Conservation (phyloP, 768 basidiomycete species). For the Lentinula sp. region DNA sequence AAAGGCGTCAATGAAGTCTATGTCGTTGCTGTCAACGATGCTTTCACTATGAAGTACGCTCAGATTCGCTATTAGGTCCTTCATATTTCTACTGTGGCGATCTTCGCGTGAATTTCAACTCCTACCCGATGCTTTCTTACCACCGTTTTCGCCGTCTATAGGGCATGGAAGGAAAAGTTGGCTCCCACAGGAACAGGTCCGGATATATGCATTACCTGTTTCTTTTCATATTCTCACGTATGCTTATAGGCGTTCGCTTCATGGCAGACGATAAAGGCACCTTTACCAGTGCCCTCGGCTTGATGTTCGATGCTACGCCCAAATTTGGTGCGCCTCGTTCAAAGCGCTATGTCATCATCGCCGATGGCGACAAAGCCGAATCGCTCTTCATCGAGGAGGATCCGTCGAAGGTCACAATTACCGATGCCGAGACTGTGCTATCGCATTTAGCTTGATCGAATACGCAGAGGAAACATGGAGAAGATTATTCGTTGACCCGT, state of each 20-base stretch:
- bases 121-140: not conserved
- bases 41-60: constrained; percentile 35
- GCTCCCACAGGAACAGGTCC: constrained; percentile 51
- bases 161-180: constrained; percentile 64
- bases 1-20: constrained; percentile 51
- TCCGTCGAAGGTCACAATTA: constrained; percentile 32
- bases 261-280: constrained; percentile 65
- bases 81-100: not conserved
- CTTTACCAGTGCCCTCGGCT: constrained; percentile 47
- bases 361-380: constrained; percentile 41
- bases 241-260: constrained; percentile 43
- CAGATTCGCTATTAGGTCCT: not conserved
- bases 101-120: not conserved
- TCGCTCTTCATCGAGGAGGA: constrained; percentile 38
- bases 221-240: constrained; percentile 9
- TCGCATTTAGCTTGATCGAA: constrained; percentile 17
- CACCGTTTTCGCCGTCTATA: constrained; percentile 13
- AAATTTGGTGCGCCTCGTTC: constrained; percentile 64
- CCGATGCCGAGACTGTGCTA: constrained; percentile 37
- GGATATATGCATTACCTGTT: constrained; percentile 12
- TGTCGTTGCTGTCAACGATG: constrained; percentile 54
- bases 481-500: too few relatives aligned
- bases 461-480: too few relatives aligned
- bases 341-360: constrained; percentile 44
- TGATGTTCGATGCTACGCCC: constrained; percentile 55